These are phyloP conservation scores for Arthroderma sp. DNA, from an alignment of 2,329 filamentous ascomycete species.

Conservation along the genomic window DNA sequence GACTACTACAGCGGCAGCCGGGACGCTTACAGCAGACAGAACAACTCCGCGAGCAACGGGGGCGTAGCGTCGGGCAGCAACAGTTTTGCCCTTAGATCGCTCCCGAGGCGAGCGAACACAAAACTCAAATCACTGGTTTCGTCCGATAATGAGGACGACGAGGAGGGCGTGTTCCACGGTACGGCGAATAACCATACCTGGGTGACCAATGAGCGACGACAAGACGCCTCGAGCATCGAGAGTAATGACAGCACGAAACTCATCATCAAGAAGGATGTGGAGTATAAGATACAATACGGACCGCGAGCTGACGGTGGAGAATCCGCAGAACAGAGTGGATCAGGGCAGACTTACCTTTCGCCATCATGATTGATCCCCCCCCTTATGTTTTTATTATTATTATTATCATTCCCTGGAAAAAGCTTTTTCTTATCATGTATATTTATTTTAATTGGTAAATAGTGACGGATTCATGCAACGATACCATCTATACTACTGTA, in stretches of 20 bases:
- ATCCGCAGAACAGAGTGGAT: not conserved
- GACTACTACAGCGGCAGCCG: constrained; percentile 1
- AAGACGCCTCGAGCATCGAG: constrained; percentile 1
- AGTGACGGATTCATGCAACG: too few species aligned
- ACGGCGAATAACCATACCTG: not conserved
- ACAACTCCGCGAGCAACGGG: not conserved
- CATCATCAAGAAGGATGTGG: constrained; percentile 7
- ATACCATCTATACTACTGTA: too few species aligned
- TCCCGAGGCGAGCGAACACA: not conserved
- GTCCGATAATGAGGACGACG: not conserved
- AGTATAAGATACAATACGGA: constrained; percentile 3
- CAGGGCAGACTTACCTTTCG: not conserved
- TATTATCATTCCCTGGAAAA: not conserved
- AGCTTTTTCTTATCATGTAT: not conserved
- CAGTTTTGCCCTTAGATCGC: not conserved
- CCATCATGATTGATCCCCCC: not conserved
- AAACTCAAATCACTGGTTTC: not conserved
- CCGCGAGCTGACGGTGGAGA: not conserved
- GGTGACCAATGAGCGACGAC: not conserved
- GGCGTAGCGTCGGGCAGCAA: not conserved
- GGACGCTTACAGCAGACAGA: not conserved
- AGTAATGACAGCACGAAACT: constrained; percentile 5
- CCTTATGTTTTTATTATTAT: not conserved
- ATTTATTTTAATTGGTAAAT: too few species aligned
- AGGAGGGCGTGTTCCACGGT: not conserved